Conservation (phyloP, 257 asterid genomes). For the Osmanthus fragrans region DNA sequence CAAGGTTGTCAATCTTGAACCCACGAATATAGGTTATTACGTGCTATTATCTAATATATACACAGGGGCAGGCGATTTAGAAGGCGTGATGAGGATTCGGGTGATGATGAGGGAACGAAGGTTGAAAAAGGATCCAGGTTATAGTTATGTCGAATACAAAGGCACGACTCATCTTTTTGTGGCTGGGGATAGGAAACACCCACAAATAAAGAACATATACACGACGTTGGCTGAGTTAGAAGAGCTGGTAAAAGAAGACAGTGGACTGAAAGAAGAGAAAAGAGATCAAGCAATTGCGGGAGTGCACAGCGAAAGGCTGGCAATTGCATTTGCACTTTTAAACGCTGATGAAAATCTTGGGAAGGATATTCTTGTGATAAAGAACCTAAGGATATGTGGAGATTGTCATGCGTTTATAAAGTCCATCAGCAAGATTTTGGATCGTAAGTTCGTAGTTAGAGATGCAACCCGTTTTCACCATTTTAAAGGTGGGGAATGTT, state of each 20-base stretch:
- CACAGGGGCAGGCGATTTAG: slow-evolving; percentile 42
- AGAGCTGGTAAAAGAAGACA: slow-evolving; percentile 26
- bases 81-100: slow-evolving; percentile 65
- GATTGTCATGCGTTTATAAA: slow-evolving; percentile 79
- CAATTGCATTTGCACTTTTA: slow-evolving; percentile 74
- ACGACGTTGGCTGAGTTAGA: slow-evolving; percentile 54
- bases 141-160: slow-evolving; percentile 63
- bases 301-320: slow-evolving; percentile 83
- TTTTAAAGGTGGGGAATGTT: slow-evolving; percentile 70
- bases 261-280: slow-evolving; percentile 17
- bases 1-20: slow-evolving; percentile 73
- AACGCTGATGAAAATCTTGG: slow-evolving; percentile 32
- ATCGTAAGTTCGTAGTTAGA: slow-evolving; percentile 64
- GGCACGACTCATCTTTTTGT: slow-evolving; percentile 69
- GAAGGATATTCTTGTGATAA: slow-evolving; percentile 63
- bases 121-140: slow-evolving; percentile 82
- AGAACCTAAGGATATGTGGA: slow-evolving; percentile 81
- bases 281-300: slow-evolving; percentile 27
- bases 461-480: slow-evolving; percentile 95
- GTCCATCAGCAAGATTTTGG: slow-evolving; percentile 50
- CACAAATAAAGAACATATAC: slow-evolving; percentile 52
- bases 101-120: slow-evolving; percentile 71
- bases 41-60: slow-evolving; percentile 75
- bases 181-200: slow-evolving; percentile 73
- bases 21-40: slow-evolving; percentile 75